Evolutionary conservation across 2,329 filamentous ascomycete genomes (phyloP).

Genomic region (Cryphonectria carpinicola): DNA sequence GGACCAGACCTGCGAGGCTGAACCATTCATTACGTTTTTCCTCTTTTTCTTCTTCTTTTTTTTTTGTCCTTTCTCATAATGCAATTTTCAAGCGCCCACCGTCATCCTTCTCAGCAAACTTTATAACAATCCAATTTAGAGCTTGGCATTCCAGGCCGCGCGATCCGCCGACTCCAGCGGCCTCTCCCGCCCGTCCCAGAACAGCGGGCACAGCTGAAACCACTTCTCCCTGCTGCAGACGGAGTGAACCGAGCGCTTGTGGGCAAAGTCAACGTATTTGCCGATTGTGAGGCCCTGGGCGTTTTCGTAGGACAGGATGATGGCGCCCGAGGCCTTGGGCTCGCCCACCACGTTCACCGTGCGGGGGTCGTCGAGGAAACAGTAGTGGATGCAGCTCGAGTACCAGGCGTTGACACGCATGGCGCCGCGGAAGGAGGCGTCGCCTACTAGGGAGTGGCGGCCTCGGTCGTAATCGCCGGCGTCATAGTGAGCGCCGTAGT

Average conservation of each 20-base stretch:
- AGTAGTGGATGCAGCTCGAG: conserved; percentile 60
- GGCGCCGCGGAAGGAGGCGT: conserved; percentile 56
- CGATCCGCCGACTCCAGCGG: conserved; percentile 49
- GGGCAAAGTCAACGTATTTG: conserved; percentile 44
- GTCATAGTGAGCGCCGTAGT: conserved; percentile 61
- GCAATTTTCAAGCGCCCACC: neutral
- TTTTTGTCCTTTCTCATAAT: neutral
- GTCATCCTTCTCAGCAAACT: neutral
- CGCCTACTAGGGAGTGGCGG: conserved; percentile 63
- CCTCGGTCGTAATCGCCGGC: conserved; percentile 61
- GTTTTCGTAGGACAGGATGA: conserved; percentile 37
- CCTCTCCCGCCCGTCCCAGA: conserved; percentile 50
- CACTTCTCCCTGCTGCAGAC: conserved; percentile 43
- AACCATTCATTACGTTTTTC: neutral
- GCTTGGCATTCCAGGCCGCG: conserved; percentile 50
- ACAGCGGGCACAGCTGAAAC: conserved; percentile 51
- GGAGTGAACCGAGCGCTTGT: conserved; percentile 44
- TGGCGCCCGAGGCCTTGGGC: conserved; percentile 30
- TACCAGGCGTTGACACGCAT: conserved; percentile 63
- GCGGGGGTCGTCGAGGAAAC: conserved; percentile 61
- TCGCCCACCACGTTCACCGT: conserved; percentile 54
- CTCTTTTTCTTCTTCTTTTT: neutral
- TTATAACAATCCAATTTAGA: conserved; percentile 33
- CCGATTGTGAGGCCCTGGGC: conserved; percentile 37
- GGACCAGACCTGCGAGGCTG: neutral